Evolutionary conservation across 805 yeast species (phyloP).

Genomic region (Ogataea populi-albae): DNA sequence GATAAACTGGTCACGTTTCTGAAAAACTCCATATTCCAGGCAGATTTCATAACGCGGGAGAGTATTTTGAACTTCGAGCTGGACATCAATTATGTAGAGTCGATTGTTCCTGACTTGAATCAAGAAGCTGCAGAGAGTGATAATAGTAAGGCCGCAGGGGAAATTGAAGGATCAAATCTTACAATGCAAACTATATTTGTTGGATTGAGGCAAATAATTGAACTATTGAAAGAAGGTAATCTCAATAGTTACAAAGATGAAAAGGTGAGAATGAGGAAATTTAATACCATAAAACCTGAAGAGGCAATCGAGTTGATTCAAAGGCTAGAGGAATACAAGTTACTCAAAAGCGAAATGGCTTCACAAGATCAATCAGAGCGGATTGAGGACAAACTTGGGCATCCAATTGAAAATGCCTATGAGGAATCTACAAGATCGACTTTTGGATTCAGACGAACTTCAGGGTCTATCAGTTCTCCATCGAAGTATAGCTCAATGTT

Average conservation of each 20-base stretch:
- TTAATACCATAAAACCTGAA: conserved; percentile 70
- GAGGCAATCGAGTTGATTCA: conserved; percentile 60
- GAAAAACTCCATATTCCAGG: conserved; percentile 53
- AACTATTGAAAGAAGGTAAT: conserved; percentile 62
- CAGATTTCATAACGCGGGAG: conserved; percentile 55
- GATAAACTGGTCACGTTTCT: conserved; percentile 78
- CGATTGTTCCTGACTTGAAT: conserved; percentile 41
- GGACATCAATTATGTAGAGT: conserved; percentile 77
- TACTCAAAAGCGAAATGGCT: conserved; percentile 16
- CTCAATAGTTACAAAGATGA: conserved; percentile 62
- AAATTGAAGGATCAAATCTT: conserved; percentile 28
- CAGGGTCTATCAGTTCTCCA: conserved; percentile 17
- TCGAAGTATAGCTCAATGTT: conserved; percentile 21
- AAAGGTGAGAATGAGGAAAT: conserved; percentile 56
- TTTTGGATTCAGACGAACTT: conserved; percentile 26
- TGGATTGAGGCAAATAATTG: conserved; percentile 77
- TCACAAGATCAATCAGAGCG: conserved; percentile 6
- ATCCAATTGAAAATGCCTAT: conserved; percentile 7
- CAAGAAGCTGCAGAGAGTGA: conserved; percentile 15
- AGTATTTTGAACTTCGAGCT: conserved; percentile 71
- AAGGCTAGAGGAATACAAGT: conserved; percentile 43
- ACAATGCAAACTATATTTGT: conserved; percentile 71
- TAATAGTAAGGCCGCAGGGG: conserved; percentile 13
- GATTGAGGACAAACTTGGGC: conserved; percentile 1
- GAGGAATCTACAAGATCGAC: conserved; percentile 22